phyloP scores from a whole-genome alignment of 75 land plant genomes.

The Ceratopteris richardii region DNA sequence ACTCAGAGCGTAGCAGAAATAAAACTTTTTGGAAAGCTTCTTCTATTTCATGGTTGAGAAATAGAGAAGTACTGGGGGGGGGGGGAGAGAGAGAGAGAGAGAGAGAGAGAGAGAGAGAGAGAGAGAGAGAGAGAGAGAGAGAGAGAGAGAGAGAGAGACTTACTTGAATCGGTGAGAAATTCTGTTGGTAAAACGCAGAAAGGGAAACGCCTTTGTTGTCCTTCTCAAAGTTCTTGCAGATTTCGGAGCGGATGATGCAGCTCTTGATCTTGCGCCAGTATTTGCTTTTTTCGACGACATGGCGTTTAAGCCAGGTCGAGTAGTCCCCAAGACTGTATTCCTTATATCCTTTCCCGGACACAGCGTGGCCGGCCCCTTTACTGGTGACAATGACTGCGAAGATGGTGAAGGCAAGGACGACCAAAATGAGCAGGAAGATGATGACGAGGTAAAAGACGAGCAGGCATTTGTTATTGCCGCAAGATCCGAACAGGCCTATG shows the following conservation, averaged over 20 bases:
- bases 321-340: slow-evolving; percentile 56
- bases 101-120: no score
- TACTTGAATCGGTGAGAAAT: slow-evolving; percentile 57
- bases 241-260: slow-evolving; percentile 35
- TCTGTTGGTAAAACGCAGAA: slow-evolving; percentile 44
- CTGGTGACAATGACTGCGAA: slow-evolving; percentile 50
- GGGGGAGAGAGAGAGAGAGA: no score
- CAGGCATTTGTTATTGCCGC: slow-evolving; percentile 31
- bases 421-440: slow-evolving; percentile 41
- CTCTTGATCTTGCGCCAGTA: slow-evolving; percentile 49
- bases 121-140: not conserved
- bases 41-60: no score
- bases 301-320: slow-evolving; percentile 50
- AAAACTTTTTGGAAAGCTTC: no score
- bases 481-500: slow-evolving; percentile 42
- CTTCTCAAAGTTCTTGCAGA: slow-evolving; percentile 26
- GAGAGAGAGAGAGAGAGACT: not conserved
- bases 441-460: slow-evolving; percentile 36
- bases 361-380: slow-evolving; percentile 27
- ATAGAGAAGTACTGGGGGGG: no score
- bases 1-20: no score
- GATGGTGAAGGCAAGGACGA: slow-evolving; percentile 32
- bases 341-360: slow-evolving; percentile 38
- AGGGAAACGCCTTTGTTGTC: slow-evolving; percentile 34
- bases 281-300: slow-evolving; percentile 22